Evolutionary conservation across 768 basidiomycete genomes (phyloP).

Genomic region (Amanita pallidorosea): DNA sequence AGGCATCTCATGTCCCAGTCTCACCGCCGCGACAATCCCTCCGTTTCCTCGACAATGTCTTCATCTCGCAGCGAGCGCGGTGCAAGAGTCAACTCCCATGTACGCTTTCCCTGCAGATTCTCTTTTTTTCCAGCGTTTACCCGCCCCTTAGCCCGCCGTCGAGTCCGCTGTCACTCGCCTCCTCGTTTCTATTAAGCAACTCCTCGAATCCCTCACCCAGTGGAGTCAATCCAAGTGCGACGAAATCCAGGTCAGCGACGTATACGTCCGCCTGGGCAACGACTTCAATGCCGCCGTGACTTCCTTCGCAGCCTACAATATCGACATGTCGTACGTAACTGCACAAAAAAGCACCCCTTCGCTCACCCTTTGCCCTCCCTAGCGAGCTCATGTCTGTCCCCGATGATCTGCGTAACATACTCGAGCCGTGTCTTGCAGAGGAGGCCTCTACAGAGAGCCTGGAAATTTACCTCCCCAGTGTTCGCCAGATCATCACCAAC

Average conservation of each 20-base stretch:
- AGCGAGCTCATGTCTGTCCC: constrained; percentile 88
- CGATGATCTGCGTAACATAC: constrained; percentile 75
- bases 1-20: neutral
- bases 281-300: constrained; percentile 93
- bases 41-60: neutral
- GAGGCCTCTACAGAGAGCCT: constrained; percentile 81
- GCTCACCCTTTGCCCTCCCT: constrained; percentile 4
- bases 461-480: constrained; percentile 80
- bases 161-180: constrained; percentile 89
- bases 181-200: constrained; percentile 87
- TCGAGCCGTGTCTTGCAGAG: constrained; percentile 88
- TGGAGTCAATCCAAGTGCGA: constrained; percentile 70
- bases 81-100: constrained; percentile 3
- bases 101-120: neutral
- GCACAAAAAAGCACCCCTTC: neutral
- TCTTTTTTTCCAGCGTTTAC: constrained; percentile 6
- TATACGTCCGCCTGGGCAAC: constrained; percentile 93
- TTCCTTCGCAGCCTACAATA: constrained; percentile 76
- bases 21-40: constrained; percentile 6
- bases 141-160: constrained; percentile 50
- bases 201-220: constrained; percentile 81
- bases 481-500: constrained; percentile 86
- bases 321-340: constrained; percentile 78
- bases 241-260: constrained; percentile 85
- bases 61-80: constrained; percentile 3